Evolutionary conservation across 2,329 filamentous ascomycete genomes (phyloP).

Genomic region (Madurella mycetomatis): DNA sequence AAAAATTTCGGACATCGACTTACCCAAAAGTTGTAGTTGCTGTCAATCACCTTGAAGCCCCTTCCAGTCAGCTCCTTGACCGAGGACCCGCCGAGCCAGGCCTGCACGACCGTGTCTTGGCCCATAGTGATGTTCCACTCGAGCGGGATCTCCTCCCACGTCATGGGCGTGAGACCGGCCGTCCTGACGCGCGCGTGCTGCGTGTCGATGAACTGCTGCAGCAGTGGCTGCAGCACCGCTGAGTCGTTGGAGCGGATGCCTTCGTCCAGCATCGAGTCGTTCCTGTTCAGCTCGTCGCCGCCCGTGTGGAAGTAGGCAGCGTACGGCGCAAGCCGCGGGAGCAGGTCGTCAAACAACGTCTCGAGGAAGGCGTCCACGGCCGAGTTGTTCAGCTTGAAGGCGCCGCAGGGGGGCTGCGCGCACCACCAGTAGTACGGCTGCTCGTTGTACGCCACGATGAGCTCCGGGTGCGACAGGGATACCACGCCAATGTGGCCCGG

Average conservation of each 20-base stretch:
- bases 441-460: conserved; percentile 61
- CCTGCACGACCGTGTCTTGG: conserved; percentile 69
- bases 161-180: conserved; percentile 65
- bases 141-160: conserved; percentile 84
- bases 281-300: conserved; percentile 79
- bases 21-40: conserved; percentile 75
- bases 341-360: conserved; percentile 67
- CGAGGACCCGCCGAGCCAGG: conserved; percentile 65
- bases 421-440: conserved; percentile 57
- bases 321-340: conserved; percentile 67
- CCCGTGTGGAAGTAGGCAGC: conserved; percentile 78
- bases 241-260: conserved; percentile 64
- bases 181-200: conserved; percentile 62
- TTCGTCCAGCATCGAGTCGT: conserved; percentile 69
- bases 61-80: conserved; percentile 55
- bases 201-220: conserved; percentile 72
- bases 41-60: conserved; percentile 69
- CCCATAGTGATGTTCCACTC: conserved; percentile 73
- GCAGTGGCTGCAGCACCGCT: conserved; percentile 63
- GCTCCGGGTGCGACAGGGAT: conserved; percentile 61
- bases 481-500: conserved; percentile 73
- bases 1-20: conserved; percentile 26
- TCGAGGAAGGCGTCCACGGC: conserved; percentile 68
- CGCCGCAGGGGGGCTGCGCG: conserved; percentile 60
- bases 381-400: conserved; percentile 71